Conservation (phyloP, 176 grass and related monocot species). For the Saccharum officinarum region DNA sequence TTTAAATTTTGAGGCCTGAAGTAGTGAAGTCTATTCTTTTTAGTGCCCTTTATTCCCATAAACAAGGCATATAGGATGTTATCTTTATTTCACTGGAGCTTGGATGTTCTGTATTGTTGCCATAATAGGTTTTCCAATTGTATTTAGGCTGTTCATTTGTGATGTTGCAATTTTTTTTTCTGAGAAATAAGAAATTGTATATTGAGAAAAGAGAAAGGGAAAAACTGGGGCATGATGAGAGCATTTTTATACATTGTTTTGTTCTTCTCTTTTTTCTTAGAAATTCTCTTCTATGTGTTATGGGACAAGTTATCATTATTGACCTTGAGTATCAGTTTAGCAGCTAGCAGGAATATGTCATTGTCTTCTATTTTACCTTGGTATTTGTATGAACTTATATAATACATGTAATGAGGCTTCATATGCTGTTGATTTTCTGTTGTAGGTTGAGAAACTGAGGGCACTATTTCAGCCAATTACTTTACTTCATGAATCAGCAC, state of each 20-base stretch:
- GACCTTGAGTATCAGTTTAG: not conserved
- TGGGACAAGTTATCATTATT: not conserved
- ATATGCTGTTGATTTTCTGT: conserved; percentile 20
- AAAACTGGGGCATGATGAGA: not conserved
- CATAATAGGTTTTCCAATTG: not conserved
- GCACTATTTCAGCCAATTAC: conserved; percentile 44
- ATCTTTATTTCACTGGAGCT: not conserved
- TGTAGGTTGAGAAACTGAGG: conserved; percentile 59
- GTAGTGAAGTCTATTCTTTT: not conserved
- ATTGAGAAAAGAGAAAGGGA: not conserved
- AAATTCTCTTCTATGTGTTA: not conserved
- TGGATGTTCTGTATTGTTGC: not conserved
- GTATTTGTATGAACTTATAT: conserved; percentile 5
- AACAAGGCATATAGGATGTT: not conserved
- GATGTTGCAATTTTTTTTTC: not conserved
- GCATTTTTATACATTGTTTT: not conserved
- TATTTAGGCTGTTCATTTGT: conserved; percentile 9
- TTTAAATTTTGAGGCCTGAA: not conserved
- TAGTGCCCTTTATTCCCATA: not conserved
- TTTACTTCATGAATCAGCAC: conserved; percentile 32
- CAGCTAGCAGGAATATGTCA: not conserved
- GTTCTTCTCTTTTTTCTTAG: not conserved
- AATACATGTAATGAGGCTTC: not conserved
- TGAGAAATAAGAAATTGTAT: conserved; percentile 10
- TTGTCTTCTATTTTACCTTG: conserved; percentile 1